Evolutionary conservation across 1,284 basidiomycete species (phyloP).

Genomic region (Veloboletus limbatus): DNA sequence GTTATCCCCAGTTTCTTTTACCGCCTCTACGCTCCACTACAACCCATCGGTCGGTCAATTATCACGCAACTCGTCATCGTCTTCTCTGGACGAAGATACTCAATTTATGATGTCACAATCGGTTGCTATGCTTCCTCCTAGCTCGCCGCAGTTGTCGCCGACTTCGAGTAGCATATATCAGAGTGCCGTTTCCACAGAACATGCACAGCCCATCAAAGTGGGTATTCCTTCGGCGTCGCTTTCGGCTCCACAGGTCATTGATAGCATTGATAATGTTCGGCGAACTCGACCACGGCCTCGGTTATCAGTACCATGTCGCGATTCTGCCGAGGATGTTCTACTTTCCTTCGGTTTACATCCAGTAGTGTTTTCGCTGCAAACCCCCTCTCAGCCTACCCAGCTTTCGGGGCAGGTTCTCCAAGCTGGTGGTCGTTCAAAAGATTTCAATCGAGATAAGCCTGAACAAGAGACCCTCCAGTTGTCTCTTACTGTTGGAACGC

Average conservation of each 20-base stretch:
- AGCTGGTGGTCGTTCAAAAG: constrained; percentile 6
- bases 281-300: constrained; percentile 6
- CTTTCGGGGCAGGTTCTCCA: constrained; percentile 5
- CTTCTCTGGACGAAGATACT: constrained; percentile 61
- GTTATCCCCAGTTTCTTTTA: constrained; percentile 20
- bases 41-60: constrained; percentile 21
- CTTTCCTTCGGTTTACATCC: constrained; percentile 59
- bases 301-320: constrained; percentile 12
- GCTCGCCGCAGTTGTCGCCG: constrained; percentile 43
- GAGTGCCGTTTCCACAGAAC: constrained; percentile 59
- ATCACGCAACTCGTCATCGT: constrained; percentile 43
- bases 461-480: constrained; percentile 31
- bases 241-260: neutral
- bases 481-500: constrained; percentile 45
- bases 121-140: constrained; percentile 53
- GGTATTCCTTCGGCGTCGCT: neutral
- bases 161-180: constrained; percentile 67
- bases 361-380: constrained; percentile 52
- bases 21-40: constrained; percentile 35
- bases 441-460: constrained; percentile 3
- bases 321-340: constrained; percentile 42
- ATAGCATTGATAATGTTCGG: neutral
- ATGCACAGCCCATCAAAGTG: constrained; percentile 9
- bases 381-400: constrained; percentile 32
- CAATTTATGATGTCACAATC: constrained; percentile 74